phyloP scores from a whole-genome alignment of 2,329 filamentous ascomycete genomes.

The Diaporthe sp. region DNA sequence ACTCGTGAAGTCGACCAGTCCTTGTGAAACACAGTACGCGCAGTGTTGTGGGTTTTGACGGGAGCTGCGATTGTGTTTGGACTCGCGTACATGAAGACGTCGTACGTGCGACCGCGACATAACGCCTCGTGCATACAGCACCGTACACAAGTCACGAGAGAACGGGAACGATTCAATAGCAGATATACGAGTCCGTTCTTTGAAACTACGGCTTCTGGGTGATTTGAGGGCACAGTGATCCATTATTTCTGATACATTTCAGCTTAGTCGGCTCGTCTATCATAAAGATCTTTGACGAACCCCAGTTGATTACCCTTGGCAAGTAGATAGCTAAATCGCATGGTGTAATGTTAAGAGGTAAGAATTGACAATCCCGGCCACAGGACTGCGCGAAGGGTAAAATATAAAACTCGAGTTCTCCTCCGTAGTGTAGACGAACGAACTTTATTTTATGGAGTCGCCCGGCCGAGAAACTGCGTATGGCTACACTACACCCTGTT shows the following conservation, averaged over 20 bases:
- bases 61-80: not conserved
- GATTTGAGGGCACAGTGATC: not conserved
- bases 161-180: too few relatives aligned
- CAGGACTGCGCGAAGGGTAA: not conserved
- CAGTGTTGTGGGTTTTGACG: too few relatives aligned
- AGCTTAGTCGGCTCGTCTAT: too few relatives aligned
- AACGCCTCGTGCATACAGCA: not conserved
- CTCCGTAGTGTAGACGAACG: too few relatives aligned
- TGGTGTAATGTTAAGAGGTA: not conserved
- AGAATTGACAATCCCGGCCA: not conserved
- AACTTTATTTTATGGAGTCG: not conserved
- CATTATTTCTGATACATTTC: not conserved
- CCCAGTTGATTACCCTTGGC: not conserved
- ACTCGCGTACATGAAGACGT: not conserved
- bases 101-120: too few relatives aligned
- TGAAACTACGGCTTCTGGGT: not conserved
- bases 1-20: not conserved
- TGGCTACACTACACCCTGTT: not conserved
- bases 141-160: not conserved
- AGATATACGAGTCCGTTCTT: not conserved
- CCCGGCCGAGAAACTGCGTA: not conserved
- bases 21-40: too few relatives aligned
- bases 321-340: not conserved
- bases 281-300: not conserved
- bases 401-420: not conserved